Base-by-base conservation (phyloP, 768 basidiomycete species). In the Pulveroboletus sp. region DNA sequence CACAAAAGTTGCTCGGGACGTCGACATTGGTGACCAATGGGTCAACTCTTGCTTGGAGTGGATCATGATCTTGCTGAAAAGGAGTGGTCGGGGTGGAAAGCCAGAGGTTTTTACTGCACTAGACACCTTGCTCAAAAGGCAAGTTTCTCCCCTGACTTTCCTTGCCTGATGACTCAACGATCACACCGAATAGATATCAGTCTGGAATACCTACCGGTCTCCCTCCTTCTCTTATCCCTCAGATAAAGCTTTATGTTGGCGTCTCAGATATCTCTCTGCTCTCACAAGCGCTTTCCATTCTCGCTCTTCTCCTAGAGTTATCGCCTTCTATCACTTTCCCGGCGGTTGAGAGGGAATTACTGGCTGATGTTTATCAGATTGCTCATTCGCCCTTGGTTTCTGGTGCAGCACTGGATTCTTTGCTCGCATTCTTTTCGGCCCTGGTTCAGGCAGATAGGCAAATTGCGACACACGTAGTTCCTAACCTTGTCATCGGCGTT, bases 391-490 rank as follows among this genome's bases (percentile, higher is more conserved):
- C 93, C 0, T 75, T 87, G 11, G 76, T 93, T 13, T 80, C 89
- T 18, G 85, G 85, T 9, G 73, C 79, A 2, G 81, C 89, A 4
- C 79, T 95, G 6, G 93, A 97, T 32, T 81, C 89, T 0, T 75
- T 96, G 11, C 76, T 92, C 41, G 74, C 73, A 14, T 98, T 98
- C 77, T 93, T 90, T 67, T 75, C 76, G 2, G 82, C 86, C 0
- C 79, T 95, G 39, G 90, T 95, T 27, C 76, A 79, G 54, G 90
- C 91, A 2, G 93, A 97, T 58, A 74, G 76, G 54, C 83, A 87
- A 64, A 87, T 92, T 54, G 84, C 90, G 3, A 84, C 85, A 0
- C 86, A 91, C 56, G 71, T 94, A 14, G 83, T 94, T 8, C 87
- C 86, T 0, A 84, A 80, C 58, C 73, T 96, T 40, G 83, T 85